These are phyloP conservation scores for Entomortierella lignicola DNA, from an alignment of 192 early-diverging fungal species.

Conservation along the genomic window DNA sequence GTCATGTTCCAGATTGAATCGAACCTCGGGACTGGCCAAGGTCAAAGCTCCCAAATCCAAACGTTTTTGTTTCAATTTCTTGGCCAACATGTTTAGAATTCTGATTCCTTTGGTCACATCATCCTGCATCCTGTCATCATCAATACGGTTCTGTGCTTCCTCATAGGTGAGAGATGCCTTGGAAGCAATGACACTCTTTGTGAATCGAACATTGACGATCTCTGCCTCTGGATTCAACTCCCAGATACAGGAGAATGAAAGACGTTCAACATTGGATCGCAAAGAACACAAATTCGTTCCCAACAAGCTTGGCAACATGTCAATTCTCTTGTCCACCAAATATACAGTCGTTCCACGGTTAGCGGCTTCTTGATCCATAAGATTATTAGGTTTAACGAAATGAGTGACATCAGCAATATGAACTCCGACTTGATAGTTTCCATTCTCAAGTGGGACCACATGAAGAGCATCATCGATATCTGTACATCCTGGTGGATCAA, in stretches of 20 bases:
- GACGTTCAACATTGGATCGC: constrained; percentile 86
- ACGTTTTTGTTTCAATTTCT: constrained; percentile 80
- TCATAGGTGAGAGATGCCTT: constrained; percentile 96
- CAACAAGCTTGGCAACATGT: constrained; percentile 94
- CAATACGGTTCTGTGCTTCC: constrained; percentile 89
- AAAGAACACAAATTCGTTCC: constrained; percentile 84
- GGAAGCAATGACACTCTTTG: constrained; percentile 89
- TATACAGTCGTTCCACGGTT: constrained; percentile 94
- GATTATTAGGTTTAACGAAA: constrained; percentile 85
- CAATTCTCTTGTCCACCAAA: constrained; percentile 89
- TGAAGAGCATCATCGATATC: constrained; percentile 99
- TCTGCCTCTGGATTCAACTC: constrained; percentile 69
- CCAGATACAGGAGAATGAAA: constrained; percentile 94
- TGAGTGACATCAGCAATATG: constrained; percentile 98
- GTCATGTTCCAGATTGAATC: constrained; percentile 91
- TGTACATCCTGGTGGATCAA: constrained; percentile 99
- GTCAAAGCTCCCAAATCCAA: constrained; percentile 91
- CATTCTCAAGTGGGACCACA: constrained; percentile 80
- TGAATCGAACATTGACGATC: constrained; percentile 84
- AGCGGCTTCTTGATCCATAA: constrained; percentile 89
- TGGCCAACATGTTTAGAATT: constrained; percentile 81
- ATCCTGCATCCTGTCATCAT: constrained; percentile 74
- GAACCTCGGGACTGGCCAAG: constrained; percentile 90
- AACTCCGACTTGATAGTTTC: constrained; percentile 89
- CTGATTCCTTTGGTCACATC: constrained; percentile 78